These are phyloP conservation scores for Talaromyces sp. DNA, from an alignment of 2,329 filamentous ascomycete species.

Conservation along the genomic window DNA sequence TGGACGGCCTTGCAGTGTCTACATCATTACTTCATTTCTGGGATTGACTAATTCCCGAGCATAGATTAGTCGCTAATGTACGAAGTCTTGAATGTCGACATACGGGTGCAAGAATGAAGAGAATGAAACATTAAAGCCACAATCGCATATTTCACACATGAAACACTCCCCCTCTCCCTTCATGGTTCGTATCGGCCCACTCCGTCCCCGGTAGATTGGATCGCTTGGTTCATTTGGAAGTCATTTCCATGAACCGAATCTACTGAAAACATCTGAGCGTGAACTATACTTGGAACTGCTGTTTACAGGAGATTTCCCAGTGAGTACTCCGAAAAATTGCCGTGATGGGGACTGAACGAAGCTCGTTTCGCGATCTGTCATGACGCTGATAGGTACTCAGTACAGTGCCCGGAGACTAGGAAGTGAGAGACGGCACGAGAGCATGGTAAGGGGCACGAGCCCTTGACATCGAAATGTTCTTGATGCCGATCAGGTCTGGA, in stretches of 20 bases:
- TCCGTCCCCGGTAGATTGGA: not conserved
- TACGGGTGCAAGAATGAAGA: not conserved
- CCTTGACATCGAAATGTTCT: not conserved
- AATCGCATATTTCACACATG: not conserved
- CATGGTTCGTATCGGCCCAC: not conserved
- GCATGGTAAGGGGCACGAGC: not conserved
- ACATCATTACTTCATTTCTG: not conserved
- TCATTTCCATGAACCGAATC: not conserved
- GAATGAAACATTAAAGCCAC: not conserved
- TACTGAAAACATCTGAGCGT: not conserved
- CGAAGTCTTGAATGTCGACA: not conserved
- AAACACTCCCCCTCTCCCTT: not conserved
- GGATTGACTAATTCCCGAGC: not conserved
- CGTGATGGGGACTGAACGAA: not conserved
- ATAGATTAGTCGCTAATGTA: not conserved
- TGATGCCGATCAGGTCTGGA: slow-evolving; percentile 1
- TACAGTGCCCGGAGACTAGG: not conserved
- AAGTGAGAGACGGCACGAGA: not conserved
- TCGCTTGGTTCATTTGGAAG: not conserved
- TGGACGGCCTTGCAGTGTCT: not conserved
- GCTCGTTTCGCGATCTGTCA: not conserved
- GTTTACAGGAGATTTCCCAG: not conserved
- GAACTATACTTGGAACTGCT: not conserved
- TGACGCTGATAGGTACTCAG: too few relatives aligned
- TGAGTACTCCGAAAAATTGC: too few relatives aligned